Percentiles rank a stretch among this genome's conserved stretches.
Evolutionary conservation across 2,329 filamentous ascomycete genomes (phyloP).

Genomic region (Calonectria pauciramosa): DNA sequence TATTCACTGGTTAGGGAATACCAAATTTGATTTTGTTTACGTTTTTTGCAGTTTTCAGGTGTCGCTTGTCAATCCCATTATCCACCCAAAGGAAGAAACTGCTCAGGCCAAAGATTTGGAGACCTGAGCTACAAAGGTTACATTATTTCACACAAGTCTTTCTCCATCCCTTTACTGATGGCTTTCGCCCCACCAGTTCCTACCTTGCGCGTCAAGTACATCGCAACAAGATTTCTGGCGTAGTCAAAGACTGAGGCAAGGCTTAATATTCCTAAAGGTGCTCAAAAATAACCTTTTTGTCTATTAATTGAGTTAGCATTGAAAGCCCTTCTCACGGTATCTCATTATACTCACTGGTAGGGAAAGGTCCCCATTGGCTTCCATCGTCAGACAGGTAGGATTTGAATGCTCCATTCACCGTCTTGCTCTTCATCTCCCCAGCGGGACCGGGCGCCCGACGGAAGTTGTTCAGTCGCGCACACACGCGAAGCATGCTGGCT

Average conservation of each 20-base stretch:
- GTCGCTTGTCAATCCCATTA: not conserved
- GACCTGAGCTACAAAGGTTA: not conserved
- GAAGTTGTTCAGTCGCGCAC: not conserved
- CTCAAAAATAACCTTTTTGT: not conserved
- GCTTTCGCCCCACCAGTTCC: not conserved
- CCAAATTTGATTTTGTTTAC: not conserved
- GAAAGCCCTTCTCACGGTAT: too few species aligned
- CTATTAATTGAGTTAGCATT: not conserved
- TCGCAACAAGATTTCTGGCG: not conserved
- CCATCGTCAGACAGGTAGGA: not conserved
- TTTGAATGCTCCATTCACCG: not conserved
- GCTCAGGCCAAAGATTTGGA: too few species aligned
- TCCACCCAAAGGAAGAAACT: not conserved
- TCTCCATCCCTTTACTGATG: not conserved
- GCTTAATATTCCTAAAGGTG: not conserved
- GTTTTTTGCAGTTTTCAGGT: too few species aligned
- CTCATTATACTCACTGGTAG: not conserved
- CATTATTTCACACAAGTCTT: not conserved
- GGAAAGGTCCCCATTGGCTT: not conserved
- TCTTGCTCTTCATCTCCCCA: constrained; percentile 1
- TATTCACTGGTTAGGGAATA: too few species aligned
- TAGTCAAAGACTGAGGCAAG: not conserved
- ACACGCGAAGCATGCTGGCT: not conserved
- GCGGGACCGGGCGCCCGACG: not conserved
- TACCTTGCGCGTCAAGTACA: not conserved